Evolutionary conservation across 1,139 yeast species (phyloP).

Genomic region (Yamadazyma epiphylla): DNA sequence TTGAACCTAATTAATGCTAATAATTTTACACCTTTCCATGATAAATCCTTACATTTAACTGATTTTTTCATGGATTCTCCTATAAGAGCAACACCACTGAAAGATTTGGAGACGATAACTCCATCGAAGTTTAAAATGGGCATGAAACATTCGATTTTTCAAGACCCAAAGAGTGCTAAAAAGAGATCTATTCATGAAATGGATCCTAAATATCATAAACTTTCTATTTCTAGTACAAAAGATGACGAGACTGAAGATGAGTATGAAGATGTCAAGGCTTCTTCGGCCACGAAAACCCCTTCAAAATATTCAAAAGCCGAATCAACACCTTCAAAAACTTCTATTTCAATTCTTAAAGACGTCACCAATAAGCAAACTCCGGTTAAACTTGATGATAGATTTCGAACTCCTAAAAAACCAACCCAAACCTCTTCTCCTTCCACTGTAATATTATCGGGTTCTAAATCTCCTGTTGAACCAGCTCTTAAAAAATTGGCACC

Average conservation of each 20-base stretch:
- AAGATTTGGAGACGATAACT: constrained; percentile 39
- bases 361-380: constrained; percentile 6
- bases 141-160: constrained; percentile 13
- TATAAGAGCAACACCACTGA: constrained; percentile 27
- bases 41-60: constrained; percentile 38
- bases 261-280: constrained; percentile 7
- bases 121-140: constrained; percentile 38
- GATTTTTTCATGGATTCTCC: constrained; percentile 49
- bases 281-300: constrained; percentile 8
- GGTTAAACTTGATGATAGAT: constrained; percentile 6
- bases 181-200: constrained; percentile 35
- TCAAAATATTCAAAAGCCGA: constrained; percentile 1
- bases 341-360: constrained; percentile 9
- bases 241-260: constrained; percentile 12
- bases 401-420: constrained; percentile 24
- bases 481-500: constrained; percentile 14
- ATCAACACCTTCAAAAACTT: neutral
- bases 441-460: constrained; percentile 25
- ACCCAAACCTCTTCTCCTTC: constrained; percentile 27
- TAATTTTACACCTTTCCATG: constrained; percentile 41
- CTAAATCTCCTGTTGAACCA: constrained; percentile 11
- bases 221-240: constrained; percentile 21
- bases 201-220: constrained; percentile 32
- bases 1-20: constrained; percentile 13
- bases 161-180: constrained; percentile 24